These are phyloP conservation scores for Gracilaria gracilis DNA, from an alignment of 23 red algal species.

Conservation along the genomic window DNA sequence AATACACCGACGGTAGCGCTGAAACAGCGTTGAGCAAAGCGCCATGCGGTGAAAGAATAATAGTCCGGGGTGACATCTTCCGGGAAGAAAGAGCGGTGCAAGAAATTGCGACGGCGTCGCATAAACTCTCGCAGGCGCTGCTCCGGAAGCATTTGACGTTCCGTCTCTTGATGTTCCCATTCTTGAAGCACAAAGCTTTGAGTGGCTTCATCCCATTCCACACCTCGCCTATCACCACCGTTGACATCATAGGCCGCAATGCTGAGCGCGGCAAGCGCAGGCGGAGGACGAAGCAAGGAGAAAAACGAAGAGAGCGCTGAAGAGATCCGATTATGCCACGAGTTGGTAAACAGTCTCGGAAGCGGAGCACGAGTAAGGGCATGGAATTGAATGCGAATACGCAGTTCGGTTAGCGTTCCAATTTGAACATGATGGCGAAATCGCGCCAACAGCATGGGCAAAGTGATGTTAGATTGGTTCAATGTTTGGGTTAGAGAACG, in stretches of 20 bases:
- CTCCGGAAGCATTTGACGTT: conserved; percentile 52
- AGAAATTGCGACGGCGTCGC: conserved; percentile 57
- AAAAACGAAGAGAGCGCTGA: conserved; percentile 36
- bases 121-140: conserved; percentile 57
- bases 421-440: background rate
- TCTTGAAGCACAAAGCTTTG: conserved; percentile 67
- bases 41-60: conserved; percentile 90
- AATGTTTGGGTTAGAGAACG: background rate
- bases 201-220: conserved; percentile 81
- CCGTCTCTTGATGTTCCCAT: conserved; percentile 66
- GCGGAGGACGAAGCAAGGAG: background rate
- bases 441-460: background rate
- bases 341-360: background rate
- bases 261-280: conserved; percentile 38
- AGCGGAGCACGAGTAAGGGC: background rate
- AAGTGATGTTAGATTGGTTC: conserved; percentile 6
- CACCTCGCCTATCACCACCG: conserved; percentile 60
- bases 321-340: conserved; percentile 23
- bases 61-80: conserved; percentile 97
- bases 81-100: conserved; percentile 78
- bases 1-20: conserved; percentile 94
- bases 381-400: conserved; percentile 3
- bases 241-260: conserved; percentile 83
- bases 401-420: background rate
- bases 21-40: conserved; percentile 92